Evolutionary conservation across 208 protist species (phyloP), one percentile per base, ranked within the genome.

Genomic region (Strigomonas culicis): DNA sequence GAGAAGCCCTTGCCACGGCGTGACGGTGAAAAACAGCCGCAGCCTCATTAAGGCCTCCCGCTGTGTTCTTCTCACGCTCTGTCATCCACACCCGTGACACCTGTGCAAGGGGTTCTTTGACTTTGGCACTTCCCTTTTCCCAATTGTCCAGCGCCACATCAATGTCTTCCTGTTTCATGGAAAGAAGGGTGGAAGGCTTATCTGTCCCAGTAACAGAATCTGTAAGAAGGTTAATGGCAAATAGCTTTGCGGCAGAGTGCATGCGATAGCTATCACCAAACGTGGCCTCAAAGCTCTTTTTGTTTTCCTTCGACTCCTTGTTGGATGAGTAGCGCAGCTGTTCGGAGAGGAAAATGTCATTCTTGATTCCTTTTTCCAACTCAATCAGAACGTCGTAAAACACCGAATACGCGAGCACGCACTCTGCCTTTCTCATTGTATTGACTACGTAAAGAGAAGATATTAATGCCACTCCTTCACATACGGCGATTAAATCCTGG

Each of bases 51-150:
- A 80, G 31, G 59, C 64, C 56, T n/a, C 68, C 61, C 44, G 74
- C 77, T 59, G 77, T 65, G 50, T 67, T 60, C 67, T 86, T 77
- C 41, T 87, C 80, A 24, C 66, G 53, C 41, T 92, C 80, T 11
- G 65, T 47, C 34, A 63, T 64, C 83, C 83, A 90, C 53, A 63
- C 80, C 24, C 88, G 70, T 50, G 79, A 68, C 28, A 93, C 68
- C 27, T 88, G 78, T 4, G 73, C 72, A 57, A 93, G 74, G 22
- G 77, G 63, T 50, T 86, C 82, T 68, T 90, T 88, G 13, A 90
- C 59, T 24, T 73, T 66, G 2, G 80, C 55, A 39, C 57, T 69
- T 30, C 75, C 68, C 30, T 67, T 84, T 51, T 90, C 79, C 75
- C 80, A 93, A 13, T 58, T 60, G 28, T 88, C 77, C 11, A 93